Base-by-base conservation (phyloP, 2,329 filamentous ascomycete genomes). In the Fusarium pseudoanthophilum region DNA sequence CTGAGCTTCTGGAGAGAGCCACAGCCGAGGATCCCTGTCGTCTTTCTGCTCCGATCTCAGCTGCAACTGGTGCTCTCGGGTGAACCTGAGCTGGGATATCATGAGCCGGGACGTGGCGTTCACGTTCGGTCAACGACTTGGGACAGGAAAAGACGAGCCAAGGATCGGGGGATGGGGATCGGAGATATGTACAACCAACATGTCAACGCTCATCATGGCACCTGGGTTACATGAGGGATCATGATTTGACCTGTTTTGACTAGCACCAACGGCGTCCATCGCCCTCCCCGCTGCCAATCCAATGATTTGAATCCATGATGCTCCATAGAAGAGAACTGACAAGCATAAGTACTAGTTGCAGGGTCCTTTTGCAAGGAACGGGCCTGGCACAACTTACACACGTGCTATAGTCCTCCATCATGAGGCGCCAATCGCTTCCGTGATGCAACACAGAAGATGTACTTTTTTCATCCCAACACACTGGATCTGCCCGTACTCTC, bases 101-200 rank as follows among this genome's bases (percentile, higher is more conserved):
- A 77, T 64, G 71, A 64, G 58, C 67, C 46, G 55, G 55, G 45
- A 40, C 14, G 51, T 45, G 56, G 52, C 26, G 65, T 65, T 68
- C 37, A 52, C 46, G 32, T 58, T 78, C 75, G 76, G 76, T 78
- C 64, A 76, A 53, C 71, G 37, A 67, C 67, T 77, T 75, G 56
- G 76, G 75, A 67, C 63, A 69, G 64, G 61, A 52, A 36, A 52
- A 36, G 9, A 52, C n/a, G n/a, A 36, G 73, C 69, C 71, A 78
- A 75, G 73, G 60, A 69, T 61, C 71, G 71, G 72, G 72, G 57
- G 34, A 65, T 64, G 24, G 68, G 18, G 58, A 64, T 60, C 49
- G 52, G 67, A 68, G 63, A 46, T 61, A 36, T 18, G 34, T 18
- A 58, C 36, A 55, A 20, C 52, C 30, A 55, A 26, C 45, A 60